Conservation (phyloP, 1,284 basidiomycete species). For the Spongispora temasekensis region DNA sequence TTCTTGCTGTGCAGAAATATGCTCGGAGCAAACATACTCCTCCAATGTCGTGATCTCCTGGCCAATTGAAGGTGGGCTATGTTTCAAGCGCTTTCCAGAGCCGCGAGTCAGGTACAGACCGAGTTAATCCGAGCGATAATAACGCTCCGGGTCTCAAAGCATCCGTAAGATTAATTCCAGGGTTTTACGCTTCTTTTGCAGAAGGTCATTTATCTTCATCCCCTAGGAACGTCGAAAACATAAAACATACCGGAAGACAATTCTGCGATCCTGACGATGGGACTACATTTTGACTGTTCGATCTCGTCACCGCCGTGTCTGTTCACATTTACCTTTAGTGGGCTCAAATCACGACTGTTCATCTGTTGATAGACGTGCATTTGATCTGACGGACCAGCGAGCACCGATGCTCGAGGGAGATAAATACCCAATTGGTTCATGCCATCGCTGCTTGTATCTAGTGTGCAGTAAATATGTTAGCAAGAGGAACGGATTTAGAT, state of each 20-base stretch:
- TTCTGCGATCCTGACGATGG: no score
- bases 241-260: slow-evolving; percentile 3
- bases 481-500: slow-evolving; percentile 1
- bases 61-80: not conserved
- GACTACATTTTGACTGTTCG: no score
- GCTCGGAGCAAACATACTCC: no score
- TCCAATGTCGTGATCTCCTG: no score
- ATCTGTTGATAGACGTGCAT: slow-evolving; percentile 22
- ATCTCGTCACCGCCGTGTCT: slow-evolving; percentile 2
- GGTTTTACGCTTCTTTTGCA: slow-evolving; percentile 6
- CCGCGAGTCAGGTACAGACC: slow-evolving; percentile 4
- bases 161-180: slow-evolving; percentile 17
- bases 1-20: no score
- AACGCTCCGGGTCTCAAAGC: slow-evolving; percentile 8
- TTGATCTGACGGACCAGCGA: slow-evolving; percentile 13
- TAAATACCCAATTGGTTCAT: slow-evolving; percentile 3
- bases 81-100: not conserved
- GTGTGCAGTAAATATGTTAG: not conserved
- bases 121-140: slow-evolving; percentile 20
- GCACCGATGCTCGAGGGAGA: slow-evolving; percentile 1
- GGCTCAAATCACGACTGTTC: slow-evolving; percentile 6
- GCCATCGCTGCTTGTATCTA: slow-evolving; percentile 7
- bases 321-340: slow-evolving; percentile 1
- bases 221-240: not conserved
- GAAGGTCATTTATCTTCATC: slow-evolving; percentile 11